A percentile compares a stretch with the other conserved stretches of the same genome.
Evolutionary conservation across 179 eudicot species (phyloP).

Genomic region (Heliamphora pulchella): DNA sequence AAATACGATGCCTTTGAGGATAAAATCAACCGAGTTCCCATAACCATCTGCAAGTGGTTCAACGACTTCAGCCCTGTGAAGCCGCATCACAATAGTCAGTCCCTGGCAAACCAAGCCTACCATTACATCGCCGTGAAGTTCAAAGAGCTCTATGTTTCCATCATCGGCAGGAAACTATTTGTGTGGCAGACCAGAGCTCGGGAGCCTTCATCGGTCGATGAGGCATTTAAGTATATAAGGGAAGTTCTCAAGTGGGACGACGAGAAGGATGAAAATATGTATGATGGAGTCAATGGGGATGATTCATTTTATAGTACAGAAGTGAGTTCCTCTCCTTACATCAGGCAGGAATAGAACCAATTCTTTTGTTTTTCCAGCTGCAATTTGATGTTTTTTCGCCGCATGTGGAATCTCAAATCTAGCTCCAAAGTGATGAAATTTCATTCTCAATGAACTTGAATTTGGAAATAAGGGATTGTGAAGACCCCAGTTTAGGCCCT

Average conservation of each 20-base stretch:
- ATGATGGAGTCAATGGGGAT: constrained; percentile 45
- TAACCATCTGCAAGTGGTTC: constrained; percentile 82
- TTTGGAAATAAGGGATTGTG: no score
- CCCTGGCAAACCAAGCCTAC: constrained; percentile 88
- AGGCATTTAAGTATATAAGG: constrained; percentile 75
- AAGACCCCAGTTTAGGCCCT: no score
- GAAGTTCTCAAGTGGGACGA: constrained; percentile 96
- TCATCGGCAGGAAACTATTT: constrained; percentile 74
- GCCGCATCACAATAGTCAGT: constrained; percentile 50
- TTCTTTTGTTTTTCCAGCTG: neutral
- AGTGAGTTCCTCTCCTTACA: constrained; percentile 71
- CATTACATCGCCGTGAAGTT: constrained; percentile 87
- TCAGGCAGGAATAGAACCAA: constrained; percentile 35
- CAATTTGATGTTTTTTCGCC: constrained; percentile 7
- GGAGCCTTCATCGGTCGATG: constrained; percentile 70
- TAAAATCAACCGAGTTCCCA: constrained; percentile 51
- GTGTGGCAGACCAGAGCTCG: constrained; percentile 88
- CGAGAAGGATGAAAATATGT: constrained; percentile 56
- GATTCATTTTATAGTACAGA: constrained; percentile 86
- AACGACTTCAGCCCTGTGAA: constrained; percentile 68
- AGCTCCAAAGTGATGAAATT: no score
- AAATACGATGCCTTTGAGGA: constrained; percentile 90
- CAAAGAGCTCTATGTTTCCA: constrained; percentile 76
- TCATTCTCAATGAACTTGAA: no score
- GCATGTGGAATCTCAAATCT: neutral